These are phyloP conservation scores for Ilex aquifolium DNA, from an alignment of 257 asterid genomes.

Conservation along the genomic window DNA sequence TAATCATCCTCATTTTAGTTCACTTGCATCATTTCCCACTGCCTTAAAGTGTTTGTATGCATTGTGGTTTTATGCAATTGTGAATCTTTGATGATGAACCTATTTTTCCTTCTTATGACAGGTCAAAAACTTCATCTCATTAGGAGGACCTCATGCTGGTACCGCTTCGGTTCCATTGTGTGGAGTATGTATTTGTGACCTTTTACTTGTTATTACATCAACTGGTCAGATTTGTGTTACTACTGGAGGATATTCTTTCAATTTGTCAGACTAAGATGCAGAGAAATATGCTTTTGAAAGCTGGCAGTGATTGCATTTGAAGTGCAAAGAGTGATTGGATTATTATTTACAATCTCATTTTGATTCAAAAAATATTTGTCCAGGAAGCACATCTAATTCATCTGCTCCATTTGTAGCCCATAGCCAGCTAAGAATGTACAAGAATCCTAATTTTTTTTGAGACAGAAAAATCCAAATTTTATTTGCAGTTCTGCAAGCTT, in stretches of 20 bases:
- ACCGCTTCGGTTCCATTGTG: conserved; percentile 23
- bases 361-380: too few species aligned
- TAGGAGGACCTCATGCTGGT: conserved; percentile 39
- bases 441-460: too few species aligned
- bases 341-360: not conserved
- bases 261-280: not conserved
- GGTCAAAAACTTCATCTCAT: conserved; percentile 27
- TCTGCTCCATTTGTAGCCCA: too few species aligned
- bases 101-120: not conserved
- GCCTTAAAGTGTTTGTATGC: not conserved
- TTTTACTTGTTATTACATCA: conserved; percentile 2
- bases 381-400: too few species aligned
- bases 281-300: not conserved
- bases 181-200: conserved; percentile 16
- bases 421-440: too few species aligned
- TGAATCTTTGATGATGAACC: not conserved
- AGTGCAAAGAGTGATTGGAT: not conserved
- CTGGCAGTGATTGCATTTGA: not conserved
- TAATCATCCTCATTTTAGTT: too few species aligned
- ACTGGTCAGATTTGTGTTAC: not conserved
- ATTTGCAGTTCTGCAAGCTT: too few species aligned
- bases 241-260: too few species aligned
- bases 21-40: not conserved
- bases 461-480: too few species aligned
- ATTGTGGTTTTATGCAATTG: not conserved